A percentile compares a stretch with the other conserved stretches of the same genome.
phyloP scores from a whole-genome alignment of 768 basidiomycete genomes.

The Jaapia argillacea region DNA sequence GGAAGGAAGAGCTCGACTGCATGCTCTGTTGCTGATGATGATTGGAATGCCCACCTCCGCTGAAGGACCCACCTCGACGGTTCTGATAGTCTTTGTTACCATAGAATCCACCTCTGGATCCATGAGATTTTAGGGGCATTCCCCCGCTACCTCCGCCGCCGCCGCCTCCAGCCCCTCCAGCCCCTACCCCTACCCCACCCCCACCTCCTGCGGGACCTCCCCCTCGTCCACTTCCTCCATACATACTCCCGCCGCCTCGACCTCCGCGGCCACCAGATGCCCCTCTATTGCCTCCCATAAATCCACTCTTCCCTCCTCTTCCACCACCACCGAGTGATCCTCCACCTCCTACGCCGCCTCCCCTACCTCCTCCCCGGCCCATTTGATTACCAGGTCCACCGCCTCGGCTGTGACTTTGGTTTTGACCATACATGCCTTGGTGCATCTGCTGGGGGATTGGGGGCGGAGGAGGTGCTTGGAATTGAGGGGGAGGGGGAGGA shows the following conservation, averaged over 20 bases:
- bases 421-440: constrained; percentile 17
- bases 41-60: constrained; percentile 30
- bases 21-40: constrained; percentile 24
- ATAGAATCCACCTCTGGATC: constrained; percentile 51
- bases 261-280: constrained; percentile 27
- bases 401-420: constrained; percentile 25
- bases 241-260: constrained; percentile 26
- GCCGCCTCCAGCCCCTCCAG: not conserved
- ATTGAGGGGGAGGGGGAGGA: constrained; percentile 53
- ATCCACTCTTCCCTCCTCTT: constrained; percentile 29
- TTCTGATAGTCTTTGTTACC: constrained; percentile 53
- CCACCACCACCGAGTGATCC: constrained; percentile 26
- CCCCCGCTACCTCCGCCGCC: not conserved
- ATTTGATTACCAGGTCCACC: constrained; percentile 31
- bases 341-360: no score
- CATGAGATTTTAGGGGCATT: constrained; percentile 44
- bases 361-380: no score
- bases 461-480: constrained; percentile 48
- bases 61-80: constrained; percentile 60
- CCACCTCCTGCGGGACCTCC: not conserved
- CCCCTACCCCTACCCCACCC: not conserved
- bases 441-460: constrained; percentile 28
- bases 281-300: constrained; percentile 21
- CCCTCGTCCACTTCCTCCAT: not conserved
- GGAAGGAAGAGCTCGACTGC: constrained; percentile 23